phyloP scores from a whole-genome alignment of 805 yeast species.

The Saccharomyces kudriavzevii region DNA sequence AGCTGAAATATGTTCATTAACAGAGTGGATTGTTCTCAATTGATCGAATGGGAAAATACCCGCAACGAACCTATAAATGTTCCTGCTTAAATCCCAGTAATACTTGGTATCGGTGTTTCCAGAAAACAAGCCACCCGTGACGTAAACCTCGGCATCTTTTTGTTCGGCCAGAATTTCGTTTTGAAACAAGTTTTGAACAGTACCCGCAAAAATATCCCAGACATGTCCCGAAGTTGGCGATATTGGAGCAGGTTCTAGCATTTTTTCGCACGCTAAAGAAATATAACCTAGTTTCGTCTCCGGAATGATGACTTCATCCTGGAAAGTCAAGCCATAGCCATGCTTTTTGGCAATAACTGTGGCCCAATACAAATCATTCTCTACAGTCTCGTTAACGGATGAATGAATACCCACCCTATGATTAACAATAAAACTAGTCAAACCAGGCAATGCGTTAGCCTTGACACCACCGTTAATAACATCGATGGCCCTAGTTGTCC shows the following conservation, averaged over 20 bases:
- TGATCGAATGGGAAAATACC: conserved; percentile 7
- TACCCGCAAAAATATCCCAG: conserved; percentile 56
- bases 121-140: conserved; percentile 53
- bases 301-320: conserved; percentile 21
- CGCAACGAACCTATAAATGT: conserved; percentile 46
- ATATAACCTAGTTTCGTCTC: conserved; percentile 36
- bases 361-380: conserved; percentile 31
- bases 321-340: conserved; percentile 38
- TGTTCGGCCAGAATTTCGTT: conserved; percentile 31
- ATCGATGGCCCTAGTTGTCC: conserved; percentile 47
- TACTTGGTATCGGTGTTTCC: conserved; percentile 66
- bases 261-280: conserved; percentile 25
- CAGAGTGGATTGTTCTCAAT: conserved; percentile 42
- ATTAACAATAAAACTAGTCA: conserved; percentile 42
- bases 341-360: conserved; percentile 37
- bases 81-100: conserved; percentile 54
- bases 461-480: conserved; percentile 57
- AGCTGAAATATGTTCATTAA: conserved; percentile 47
- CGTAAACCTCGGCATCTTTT: conserved; percentile 18
- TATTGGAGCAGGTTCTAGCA: conserved; percentile 46
- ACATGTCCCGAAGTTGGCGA: conserved; percentile 39
- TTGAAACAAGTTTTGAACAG: conserved; percentile 54
- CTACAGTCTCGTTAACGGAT: conserved; percentile 32
- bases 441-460: conserved; percentile 61
- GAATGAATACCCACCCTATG: conserved; percentile 51